These are phyloP conservation scores for Panicum miliaceum DNA, from an alignment of 176 grass and related monocot genomes.

Conservation along the genomic window DNA sequence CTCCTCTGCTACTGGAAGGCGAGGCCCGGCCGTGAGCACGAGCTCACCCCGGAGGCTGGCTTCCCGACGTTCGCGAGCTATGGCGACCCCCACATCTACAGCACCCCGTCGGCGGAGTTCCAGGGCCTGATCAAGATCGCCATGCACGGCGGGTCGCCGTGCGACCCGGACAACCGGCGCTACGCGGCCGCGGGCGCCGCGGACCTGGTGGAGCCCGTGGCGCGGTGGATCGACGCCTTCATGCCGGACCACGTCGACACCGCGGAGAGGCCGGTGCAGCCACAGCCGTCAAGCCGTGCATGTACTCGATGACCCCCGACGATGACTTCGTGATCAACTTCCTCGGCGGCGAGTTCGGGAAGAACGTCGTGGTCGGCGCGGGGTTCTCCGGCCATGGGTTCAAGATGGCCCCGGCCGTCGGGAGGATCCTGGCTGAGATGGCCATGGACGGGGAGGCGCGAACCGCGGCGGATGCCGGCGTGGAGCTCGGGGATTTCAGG, in stretches of 20 bases:
- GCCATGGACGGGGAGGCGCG: constrained; percentile 55
- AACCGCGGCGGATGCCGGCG: constrained; percentile 46
- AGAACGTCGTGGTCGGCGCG: too few species aligned
- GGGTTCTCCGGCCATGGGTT: too few species aligned
- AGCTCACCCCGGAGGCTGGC: constrained; percentile 55
- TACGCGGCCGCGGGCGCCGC: too few species aligned
- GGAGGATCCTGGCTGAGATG: constrained; percentile 23
- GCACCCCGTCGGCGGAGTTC: constrained; percentile 86
- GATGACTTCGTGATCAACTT: too few species aligned
- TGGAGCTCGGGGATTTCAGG: constrained; percentile 55
- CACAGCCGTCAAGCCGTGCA: too few species aligned
- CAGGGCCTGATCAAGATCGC: constrained; percentile 87
- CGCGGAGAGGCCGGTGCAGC: too few species aligned
- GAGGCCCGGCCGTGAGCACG: constrained; percentile 47
- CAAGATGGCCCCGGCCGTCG: too few species aligned
- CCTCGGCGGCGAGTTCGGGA: too few species aligned
- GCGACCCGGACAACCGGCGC: constrained; percentile 65
- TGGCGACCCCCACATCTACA: constrained; percentile 70
- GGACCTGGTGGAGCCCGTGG: too few species aligned
- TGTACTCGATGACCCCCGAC: too few species aligned
- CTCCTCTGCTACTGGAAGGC: constrained; percentile 91
- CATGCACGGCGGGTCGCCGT: constrained; percentile 69
- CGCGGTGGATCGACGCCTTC: too few species aligned
- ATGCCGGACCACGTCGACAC: too few species aligned
- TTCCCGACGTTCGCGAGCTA: constrained; percentile 97